Conservation (phyloP, 257 asterid species). For the Capsicum pubescens region DNA sequence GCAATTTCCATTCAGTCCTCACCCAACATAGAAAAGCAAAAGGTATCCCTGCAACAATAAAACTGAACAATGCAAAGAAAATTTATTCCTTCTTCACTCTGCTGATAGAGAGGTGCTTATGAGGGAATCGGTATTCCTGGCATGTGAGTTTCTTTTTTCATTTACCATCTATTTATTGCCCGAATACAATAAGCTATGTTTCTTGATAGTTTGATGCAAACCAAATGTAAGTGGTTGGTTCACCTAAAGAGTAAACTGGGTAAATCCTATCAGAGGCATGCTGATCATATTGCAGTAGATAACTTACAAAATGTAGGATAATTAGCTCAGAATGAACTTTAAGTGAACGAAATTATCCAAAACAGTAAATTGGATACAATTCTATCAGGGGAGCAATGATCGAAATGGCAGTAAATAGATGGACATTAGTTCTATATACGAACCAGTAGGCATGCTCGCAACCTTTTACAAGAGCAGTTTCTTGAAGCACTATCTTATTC, state of each 20-base stretch:
- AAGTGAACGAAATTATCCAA: neutral
- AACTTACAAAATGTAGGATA: neutral
- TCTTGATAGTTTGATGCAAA: neutral
- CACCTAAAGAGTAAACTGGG: neutral
- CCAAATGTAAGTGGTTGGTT: neutral
- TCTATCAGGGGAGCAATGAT: neutral
- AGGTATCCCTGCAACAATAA: neutral
- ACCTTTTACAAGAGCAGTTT: slow-evolving; percentile 96
- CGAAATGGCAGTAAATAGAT: slow-evolving; percentile 30
- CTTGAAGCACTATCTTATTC: slow-evolving; percentile 72
- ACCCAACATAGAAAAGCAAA: slow-evolving; percentile 14
- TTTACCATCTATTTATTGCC: neutral
- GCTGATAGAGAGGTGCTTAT: neutral
- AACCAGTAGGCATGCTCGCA: slow-evolving; percentile 99
- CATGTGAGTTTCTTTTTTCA: neutral
- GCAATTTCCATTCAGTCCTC: neutral
- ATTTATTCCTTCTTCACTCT: neutral
- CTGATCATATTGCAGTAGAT: neutral
- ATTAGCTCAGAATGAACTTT: neutral
- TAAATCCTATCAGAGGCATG: neutral
- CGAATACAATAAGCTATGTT: neutral
- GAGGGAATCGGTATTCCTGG: neutral
- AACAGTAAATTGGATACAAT: slow-evolving; percentile 4
- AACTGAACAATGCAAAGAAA: neutral
- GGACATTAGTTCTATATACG: slow-evolving; percentile 39